Percentiles rank a stretch among this genome's conserved stretches.
phyloP scores from a whole-genome alignment of 2,329 filamentous ascomycete genomes.

The Arthrobotrys sphaeroides region DNA sequence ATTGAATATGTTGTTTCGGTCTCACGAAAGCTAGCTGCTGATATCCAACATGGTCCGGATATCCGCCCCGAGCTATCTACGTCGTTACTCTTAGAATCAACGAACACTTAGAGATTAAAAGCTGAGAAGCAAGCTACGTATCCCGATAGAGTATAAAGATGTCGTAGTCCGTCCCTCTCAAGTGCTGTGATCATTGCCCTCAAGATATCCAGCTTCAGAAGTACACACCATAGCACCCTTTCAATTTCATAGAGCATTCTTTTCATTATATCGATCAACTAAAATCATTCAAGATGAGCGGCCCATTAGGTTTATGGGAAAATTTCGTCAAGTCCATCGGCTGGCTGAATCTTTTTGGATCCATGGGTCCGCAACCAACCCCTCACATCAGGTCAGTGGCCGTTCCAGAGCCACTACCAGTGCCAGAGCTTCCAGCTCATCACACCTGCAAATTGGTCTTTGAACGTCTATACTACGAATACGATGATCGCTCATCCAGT shows the following conservation, averaged over 20 bases:
- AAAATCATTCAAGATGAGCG: background rate
- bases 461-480: slow-evolving; percentile 18
- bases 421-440: background rate
- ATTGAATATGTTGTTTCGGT: no score
- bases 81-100: no score
- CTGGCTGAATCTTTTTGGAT: background rate
- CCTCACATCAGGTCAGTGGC: background rate
- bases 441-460: background rate
- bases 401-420: background rate
- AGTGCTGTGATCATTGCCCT: no score
- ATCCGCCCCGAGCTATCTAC: no score
- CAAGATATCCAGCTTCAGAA: background rate
- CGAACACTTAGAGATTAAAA: no score
- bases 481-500: background rate
- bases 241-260: background rate
- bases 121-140: no score
- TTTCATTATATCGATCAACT: background rate
- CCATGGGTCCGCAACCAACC: background rate
- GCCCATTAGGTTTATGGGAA: background rate
- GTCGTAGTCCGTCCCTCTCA: no score
- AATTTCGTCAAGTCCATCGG: background rate
- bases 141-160: no score
- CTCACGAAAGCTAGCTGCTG: no score
- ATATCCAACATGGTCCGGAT: no score
- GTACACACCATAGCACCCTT: background rate